Evolutionary conservation across 2,329 filamentous ascomycete genomes (phyloP).

Genomic region (Dactylonectria macrodidyma): DNA sequence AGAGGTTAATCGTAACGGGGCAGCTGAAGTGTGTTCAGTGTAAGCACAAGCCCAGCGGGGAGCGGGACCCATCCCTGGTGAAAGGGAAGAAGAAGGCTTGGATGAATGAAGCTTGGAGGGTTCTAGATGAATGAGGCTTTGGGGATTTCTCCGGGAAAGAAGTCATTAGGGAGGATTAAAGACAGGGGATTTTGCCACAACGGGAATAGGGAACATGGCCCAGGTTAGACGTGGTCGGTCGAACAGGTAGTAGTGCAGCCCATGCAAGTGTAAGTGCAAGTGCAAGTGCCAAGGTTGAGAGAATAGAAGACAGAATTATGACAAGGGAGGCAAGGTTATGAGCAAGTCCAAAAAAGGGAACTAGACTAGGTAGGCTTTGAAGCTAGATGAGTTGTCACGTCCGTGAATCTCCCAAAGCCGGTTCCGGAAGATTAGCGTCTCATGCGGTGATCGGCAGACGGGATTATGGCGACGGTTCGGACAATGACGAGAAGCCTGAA

Average conservation of each 20-base stretch:
- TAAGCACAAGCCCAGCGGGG: neutral
- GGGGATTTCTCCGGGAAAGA: neutral
- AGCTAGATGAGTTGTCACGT: slow-evolving; percentile 37
- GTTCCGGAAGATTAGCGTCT: slow-evolving; percentile 34
- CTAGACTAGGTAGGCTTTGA: slow-evolving; percentile 13
- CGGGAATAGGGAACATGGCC: neutral
- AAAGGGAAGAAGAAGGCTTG: neutral
- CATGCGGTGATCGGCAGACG: slow-evolving; percentile 32
- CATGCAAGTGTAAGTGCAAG: neutral
- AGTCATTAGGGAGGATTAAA: neutral
- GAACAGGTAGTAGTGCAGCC: neutral
- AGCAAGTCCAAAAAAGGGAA: neutral
- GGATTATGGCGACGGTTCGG: neutral
- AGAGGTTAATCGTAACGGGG: neutral
- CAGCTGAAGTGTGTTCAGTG: slow-evolving; percentile 1
- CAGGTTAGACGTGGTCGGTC: slow-evolving; percentile 2
- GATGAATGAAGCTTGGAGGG: neutral
- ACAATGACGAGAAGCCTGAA: neutral
- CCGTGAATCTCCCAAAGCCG: slow-evolving; percentile 25
- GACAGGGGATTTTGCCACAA: neutral
- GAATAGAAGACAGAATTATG: neutral
- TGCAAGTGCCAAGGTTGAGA: neutral
- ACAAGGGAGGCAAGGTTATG: slow-evolving; percentile 14
- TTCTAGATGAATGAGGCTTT: neutral
- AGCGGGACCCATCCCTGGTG: neutral